These are phyloP conservation scores for Pythium utonaiense DNA, from an alignment of 352 stramenopile species.

Conservation along the genomic window DNA sequence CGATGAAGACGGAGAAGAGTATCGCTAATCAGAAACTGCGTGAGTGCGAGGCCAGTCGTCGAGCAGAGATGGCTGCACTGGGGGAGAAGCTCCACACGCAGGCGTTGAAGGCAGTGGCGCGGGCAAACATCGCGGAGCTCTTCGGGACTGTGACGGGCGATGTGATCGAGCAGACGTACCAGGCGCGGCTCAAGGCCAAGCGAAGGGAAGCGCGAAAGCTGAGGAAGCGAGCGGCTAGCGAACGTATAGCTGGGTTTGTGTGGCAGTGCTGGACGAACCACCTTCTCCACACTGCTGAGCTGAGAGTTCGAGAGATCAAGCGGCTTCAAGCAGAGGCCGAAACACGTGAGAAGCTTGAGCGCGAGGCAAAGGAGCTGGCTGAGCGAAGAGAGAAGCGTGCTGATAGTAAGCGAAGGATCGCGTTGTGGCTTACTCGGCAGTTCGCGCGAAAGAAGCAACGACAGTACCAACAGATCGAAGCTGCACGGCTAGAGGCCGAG, in stretches of 20 bases:
- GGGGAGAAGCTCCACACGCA: not conserved
- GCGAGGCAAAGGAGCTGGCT: slow-evolving; percentile 1
- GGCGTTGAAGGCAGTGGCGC: slow-evolving; percentile 1
- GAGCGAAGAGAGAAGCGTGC: not conserved
- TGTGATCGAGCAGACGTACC: slow-evolving; percentile 14
- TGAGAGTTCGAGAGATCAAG: slow-evolving; percentile 9
- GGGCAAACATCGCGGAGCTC: not conserved
- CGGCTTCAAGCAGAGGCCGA: slow-evolving; percentile 12
- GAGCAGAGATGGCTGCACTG: not conserved
- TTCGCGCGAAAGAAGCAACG: not conserved
- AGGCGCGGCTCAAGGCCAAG: slow-evolving; percentile 25
- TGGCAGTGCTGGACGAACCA: slow-evolving; percentile 15
- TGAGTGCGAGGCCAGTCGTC: not conserved
- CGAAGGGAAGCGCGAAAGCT: slow-evolving; percentile 38
- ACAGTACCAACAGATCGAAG: not conserved
- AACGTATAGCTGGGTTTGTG: slow-evolving; percentile 26
- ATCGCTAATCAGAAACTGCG: not conserved
- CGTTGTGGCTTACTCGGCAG: not conserved
- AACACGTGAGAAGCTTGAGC: not conserved
- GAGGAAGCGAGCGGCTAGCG: slow-evolving; percentile 25
- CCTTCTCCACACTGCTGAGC: slow-evolving; percentile 24
- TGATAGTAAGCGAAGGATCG: not conserved
- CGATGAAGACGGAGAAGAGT: not conserved
- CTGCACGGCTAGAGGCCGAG: not conserved
- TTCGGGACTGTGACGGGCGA: slow-evolving; percentile 6